Percentiles rank a stretch among this genome's conserved stretches.
phyloP scores from a whole-genome alignment of 2,329 filamentous ascomycete genomes.

The Apiospora rasikravindrae region DNA sequence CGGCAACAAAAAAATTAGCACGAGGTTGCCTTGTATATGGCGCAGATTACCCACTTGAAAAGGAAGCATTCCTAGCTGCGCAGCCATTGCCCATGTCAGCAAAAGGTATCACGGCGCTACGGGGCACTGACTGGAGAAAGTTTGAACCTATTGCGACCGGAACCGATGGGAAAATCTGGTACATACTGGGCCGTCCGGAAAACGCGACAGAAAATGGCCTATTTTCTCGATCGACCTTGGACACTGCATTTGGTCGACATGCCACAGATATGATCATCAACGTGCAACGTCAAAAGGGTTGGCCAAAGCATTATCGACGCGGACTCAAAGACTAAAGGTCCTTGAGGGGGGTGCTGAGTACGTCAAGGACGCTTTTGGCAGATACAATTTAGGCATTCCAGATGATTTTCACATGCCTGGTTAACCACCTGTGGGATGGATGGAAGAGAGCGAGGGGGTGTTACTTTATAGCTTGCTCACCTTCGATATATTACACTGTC shows the following conservation, averaged over 20 bases:
- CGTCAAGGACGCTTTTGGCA: background rate
- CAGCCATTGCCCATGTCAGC: background rate
- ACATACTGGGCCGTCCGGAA: conserved; percentile 1
- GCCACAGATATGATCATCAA: conserved; percentile 8
- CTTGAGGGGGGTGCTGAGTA: background rate
- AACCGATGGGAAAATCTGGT: background rate
- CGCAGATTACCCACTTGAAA: background rate
- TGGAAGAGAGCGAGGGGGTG: background rate
- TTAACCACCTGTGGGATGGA: background rate
- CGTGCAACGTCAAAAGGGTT: background rate
- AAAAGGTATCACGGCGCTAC: background rate
- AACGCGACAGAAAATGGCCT: conserved; percentile 2
- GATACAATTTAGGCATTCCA: background rate
- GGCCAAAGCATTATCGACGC: background rate
- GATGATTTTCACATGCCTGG: background rate
- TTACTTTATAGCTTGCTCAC: background rate
- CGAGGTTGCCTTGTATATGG: conserved; percentile 1
- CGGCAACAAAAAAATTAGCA: background rate
- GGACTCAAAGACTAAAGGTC: background rate
- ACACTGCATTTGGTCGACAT: conserved; percentile 2
- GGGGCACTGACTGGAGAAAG: background rate
- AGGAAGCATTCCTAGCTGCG: conserved; percentile 1
- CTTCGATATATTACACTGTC: background rate
- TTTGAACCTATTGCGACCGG: background rate
- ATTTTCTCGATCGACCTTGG: conserved; percentile 1